Conservation (phyloP, 768 basidiomycete species). For the Termitomyces sp. region DNA sequence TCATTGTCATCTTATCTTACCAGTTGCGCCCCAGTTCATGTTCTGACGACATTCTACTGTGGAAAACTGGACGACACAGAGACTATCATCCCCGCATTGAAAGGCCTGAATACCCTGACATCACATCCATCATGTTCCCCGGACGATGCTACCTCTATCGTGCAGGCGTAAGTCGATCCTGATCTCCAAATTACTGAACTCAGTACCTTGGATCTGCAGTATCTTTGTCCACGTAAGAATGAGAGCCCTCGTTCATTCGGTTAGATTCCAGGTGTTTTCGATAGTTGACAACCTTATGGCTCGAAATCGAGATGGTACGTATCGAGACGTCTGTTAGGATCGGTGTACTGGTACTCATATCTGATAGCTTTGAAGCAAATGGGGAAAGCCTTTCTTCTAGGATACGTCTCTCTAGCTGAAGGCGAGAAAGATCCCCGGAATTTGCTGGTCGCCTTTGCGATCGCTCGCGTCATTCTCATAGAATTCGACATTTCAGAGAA, state of each 20-base stretch:
- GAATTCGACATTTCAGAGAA: constrained; percentile 79
- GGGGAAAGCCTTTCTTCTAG: constrained; percentile 68
- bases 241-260: constrained; percentile 77
- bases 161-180: constrained; percentile 46
- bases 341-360: background rate
- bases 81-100: constrained; percentile 77
- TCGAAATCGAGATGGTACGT: constrained; percentile 60
- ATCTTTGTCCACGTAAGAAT: constrained; percentile 77
- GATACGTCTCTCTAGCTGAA: constrained; percentile 79
- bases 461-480: constrained; percentile 79
- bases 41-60: constrained; percentile 78
- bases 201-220: constrained; percentile 34
- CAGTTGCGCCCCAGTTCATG: constrained; percentile 53
- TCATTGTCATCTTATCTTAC: constrained; percentile 8
- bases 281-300: constrained; percentile 80
- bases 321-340: background rate
- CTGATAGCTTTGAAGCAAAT: constrained; percentile 62
- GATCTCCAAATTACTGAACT: background rate
- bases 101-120: constrained; percentile 68
- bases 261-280: constrained; percentile 75
- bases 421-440: constrained; percentile 98
- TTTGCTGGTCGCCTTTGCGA: constrained; percentile 83
- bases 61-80: constrained; percentile 85
- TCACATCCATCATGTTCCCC: constrained; percentile 59
- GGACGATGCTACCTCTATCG: constrained; percentile 59